Conservation (phyloP, 1,284 basidiomycete genomes). For the Sanghuangporus sanghuang region DNA sequence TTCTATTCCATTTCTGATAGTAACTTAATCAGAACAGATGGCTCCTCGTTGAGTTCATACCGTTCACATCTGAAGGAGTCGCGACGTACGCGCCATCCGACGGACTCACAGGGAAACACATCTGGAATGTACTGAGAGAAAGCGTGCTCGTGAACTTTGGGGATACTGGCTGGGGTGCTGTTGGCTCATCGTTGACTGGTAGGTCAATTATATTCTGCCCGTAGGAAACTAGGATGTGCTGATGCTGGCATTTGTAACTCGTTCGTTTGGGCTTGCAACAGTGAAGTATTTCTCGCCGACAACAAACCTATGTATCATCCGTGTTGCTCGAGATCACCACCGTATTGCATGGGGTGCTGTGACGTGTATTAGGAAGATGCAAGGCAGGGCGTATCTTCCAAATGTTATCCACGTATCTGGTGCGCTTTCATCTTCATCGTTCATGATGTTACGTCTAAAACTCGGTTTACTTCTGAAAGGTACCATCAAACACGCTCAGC, state of each 20-base stretch:
- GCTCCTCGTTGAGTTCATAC: conserved; percentile 72
- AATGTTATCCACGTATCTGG: conserved; percentile 74
- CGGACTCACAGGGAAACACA: conserved; percentile 48
- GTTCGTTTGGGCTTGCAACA: conserved; percentile 24
- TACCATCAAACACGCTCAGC: conserved; percentile 73
- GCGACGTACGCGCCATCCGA: conserved; percentile 18
- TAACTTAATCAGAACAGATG: conserved; percentile 57
- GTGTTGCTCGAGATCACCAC: conserved; percentile 71
- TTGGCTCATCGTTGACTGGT: conserved; percentile 65
- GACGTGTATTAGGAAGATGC: conserved; percentile 56
- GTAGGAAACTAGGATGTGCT: not conserved
- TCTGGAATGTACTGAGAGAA: conserved; percentile 63
- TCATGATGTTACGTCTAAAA: not conserved
- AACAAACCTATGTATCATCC: conserved; percentile 73
- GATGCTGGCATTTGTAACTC: not conserved
- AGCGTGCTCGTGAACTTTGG: conserved; percentile 72
- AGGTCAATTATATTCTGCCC: conserved; percentile 17
- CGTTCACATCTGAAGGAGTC: conserved; percentile 25
- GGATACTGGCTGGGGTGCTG: conserved; percentile 74
- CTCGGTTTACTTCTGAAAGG: conserved; percentile 38
- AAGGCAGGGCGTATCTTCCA: conserved; percentile 54
- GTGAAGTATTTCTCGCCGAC: conserved; percentile 80
- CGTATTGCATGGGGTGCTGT: conserved; percentile 68
- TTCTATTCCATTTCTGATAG: not conserved
- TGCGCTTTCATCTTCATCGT: conserved; percentile 28